Evolutionary conservation across 192 early-diverging fungal species (phyloP).

Genomic region (Kappamyces sp.): DNA sequence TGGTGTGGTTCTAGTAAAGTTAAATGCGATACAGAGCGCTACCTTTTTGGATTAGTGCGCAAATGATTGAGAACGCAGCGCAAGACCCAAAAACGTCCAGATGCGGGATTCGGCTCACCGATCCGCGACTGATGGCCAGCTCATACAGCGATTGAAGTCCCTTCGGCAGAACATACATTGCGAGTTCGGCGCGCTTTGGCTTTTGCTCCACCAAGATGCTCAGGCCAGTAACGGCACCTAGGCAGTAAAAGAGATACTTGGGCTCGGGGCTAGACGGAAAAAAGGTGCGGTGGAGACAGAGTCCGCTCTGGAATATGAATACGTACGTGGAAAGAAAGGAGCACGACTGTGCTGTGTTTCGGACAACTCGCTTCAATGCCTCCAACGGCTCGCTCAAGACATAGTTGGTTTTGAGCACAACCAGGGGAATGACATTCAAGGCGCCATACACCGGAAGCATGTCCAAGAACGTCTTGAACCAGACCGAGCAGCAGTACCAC

Average conservation of each 20-base stretch:
- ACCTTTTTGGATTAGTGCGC: background rate
- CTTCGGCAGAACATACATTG: constrained; percentile 75
- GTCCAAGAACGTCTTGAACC: constrained; percentile 31
- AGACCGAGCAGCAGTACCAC: constrained; percentile 20
- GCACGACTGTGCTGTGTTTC: constrained; percentile 55
- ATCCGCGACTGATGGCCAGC: constrained; percentile 55
- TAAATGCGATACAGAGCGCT: constrained; percentile 10
- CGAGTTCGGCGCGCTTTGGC: constrained; percentile 59
- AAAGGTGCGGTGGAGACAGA: constrained; percentile 62
- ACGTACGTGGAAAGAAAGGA: constrained; percentile 63
- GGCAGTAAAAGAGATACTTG: constrained; percentile 59
- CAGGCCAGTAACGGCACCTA: constrained; percentile 50
- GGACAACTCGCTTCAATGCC: constrained; percentile 38
- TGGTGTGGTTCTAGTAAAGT: constrained; percentile 42
- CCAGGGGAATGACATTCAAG: constrained; percentile 67
- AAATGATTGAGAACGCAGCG: constrained; percentile 25
- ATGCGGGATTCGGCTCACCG: constrained; percentile 50
- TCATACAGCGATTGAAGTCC: constrained; percentile 61
- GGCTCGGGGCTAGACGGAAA: constrained; percentile 40
- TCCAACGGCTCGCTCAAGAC: constrained; percentile 51
- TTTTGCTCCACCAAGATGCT: constrained; percentile 71
- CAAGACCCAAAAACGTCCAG: constrained; percentile 61
- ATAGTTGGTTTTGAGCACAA: constrained; percentile 52
- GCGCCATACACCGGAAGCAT: constrained; percentile 61
- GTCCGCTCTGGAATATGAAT: constrained; percentile 56